Conservation (phyloP, 1,284 basidiomycete genomes). For the Ustilago vetiveriae region DNA sequence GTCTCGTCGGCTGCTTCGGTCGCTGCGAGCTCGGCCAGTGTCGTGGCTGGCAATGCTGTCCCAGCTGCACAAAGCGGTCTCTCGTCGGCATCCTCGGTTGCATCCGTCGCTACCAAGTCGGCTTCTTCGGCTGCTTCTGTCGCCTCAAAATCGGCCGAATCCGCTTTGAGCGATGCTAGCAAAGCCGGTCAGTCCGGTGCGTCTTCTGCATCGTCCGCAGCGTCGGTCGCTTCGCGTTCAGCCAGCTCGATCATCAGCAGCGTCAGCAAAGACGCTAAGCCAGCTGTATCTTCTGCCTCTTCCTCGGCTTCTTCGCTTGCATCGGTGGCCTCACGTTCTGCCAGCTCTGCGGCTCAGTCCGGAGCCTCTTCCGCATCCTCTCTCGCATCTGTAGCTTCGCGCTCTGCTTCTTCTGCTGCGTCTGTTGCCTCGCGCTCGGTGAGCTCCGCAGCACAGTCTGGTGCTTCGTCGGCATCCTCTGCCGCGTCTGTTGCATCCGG, state of each 20-base stretch:
- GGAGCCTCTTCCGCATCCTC: not conserved
- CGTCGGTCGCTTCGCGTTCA: slow-evolving; percentile 6
- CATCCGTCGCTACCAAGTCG: slow-evolving; percentile 1
- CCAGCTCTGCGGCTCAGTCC: not conserved
- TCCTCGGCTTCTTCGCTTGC: slow-evolving; percentile 8
- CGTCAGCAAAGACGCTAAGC: not conserved
- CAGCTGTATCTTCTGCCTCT: slow-evolving; percentile 1
- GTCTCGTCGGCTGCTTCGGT: slow-evolving; percentile 1
- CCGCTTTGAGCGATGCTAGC: slow-evolving; percentile 1
- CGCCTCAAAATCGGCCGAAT: slow-evolving; percentile 5
- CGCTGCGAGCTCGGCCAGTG: slow-evolving; percentile 2
- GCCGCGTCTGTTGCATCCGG: not conserved
- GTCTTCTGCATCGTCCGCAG: not conserved
- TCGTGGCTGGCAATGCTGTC: not conserved
- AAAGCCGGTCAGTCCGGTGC: slow-evolving; percentile 3
- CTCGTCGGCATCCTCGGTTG: slow-evolving; percentile 8
- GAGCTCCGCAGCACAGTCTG: not conserved
- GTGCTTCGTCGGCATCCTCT: not conserved
- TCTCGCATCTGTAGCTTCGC: not conserved
- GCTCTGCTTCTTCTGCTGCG: slow-evolving; percentile 4
- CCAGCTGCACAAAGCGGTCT: slow-evolving; percentile 1
- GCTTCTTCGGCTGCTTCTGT: slow-evolving; percentile 1
- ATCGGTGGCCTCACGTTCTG: slow-evolving; percentile 8
- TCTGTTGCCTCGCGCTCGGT: slow-evolving; percentile 10
- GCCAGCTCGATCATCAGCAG: not conserved